Conservation (phyloP, 345 rosid genomes). For the Citrus mangshanensis region DNA sequence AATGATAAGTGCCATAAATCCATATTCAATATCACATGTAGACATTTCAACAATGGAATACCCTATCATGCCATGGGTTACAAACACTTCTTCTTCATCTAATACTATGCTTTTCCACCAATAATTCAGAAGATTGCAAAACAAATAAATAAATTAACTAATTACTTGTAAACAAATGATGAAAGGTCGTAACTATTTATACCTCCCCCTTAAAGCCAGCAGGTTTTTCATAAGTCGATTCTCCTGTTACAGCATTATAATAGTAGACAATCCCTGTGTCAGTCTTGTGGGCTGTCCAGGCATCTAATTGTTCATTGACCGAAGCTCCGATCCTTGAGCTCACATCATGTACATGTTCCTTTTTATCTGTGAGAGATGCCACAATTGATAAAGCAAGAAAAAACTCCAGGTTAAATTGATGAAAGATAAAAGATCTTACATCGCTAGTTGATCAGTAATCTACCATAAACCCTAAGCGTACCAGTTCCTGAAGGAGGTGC, state of each 20-base stretch:
- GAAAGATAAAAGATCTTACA: constrained; percentile 58
- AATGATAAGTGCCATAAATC: not conserved
- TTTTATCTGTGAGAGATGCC: constrained; percentile 51
- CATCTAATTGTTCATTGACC: constrained; percentile 44
- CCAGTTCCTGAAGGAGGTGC: constrained; percentile 68
- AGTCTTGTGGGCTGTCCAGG: constrained; percentile 96
- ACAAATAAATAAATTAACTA: not conserved
- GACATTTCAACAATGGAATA: not conserved
- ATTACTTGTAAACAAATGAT: not conserved
- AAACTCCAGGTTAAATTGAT: constrained; percentile 28
- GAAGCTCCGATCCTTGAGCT: constrained; percentile 30
- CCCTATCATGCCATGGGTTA: not conserved
- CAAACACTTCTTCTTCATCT: not conserved
- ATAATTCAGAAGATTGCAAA: not conserved
- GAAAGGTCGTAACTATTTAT: constrained; percentile 8
- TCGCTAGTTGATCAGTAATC: constrained; percentile 53
- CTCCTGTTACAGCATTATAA: constrained; percentile 84
- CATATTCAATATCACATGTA: not conserved
- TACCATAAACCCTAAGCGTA: constrained; percentile 76
- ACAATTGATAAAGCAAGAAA: constrained; percentile 36
- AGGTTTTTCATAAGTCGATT: constrained; percentile 89
- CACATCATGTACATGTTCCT: constrained; percentile 38
- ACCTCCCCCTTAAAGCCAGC: constrained; percentile 79
- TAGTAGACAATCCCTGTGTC: constrained; percentile 78
- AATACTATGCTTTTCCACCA: not conserved